phyloP scores from a whole-genome alignment of 352 stramenopile species.

The Phytopythium litorale region DNA sequence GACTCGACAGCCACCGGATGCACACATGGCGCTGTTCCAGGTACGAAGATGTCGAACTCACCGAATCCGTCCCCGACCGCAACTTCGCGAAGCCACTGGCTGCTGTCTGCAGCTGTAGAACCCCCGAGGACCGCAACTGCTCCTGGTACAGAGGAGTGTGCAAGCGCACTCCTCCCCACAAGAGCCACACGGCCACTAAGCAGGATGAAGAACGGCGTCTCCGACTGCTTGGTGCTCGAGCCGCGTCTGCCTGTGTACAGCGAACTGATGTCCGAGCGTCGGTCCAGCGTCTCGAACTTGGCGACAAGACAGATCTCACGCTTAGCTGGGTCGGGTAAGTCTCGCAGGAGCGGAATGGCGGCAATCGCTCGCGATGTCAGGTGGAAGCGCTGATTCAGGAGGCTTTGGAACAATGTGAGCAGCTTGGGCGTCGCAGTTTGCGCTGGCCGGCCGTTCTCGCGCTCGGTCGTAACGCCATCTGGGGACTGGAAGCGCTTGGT shows the following conservation, averaged over 20 bases:
- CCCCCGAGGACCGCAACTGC: not conserved
- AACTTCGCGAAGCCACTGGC: slow-evolving; percentile 39
- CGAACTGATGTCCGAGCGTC: slow-evolving; percentile 20
- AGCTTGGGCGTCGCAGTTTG: slow-evolving; percentile 38
- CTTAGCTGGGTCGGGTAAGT: slow-evolving; percentile 33
- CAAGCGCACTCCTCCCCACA: slow-evolving; percentile 23
- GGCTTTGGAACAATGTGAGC: slow-evolving; percentile 63
- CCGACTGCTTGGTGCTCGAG: slow-evolving; percentile 9
- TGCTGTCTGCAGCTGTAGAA: not conserved
- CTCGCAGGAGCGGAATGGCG: slow-evolving; percentile 40
- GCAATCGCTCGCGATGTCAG: slow-evolving; percentile 51
- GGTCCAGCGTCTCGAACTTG: slow-evolving; percentile 55
- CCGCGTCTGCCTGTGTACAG: slow-evolving; percentile 34
- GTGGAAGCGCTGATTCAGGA: slow-evolving; percentile 60
- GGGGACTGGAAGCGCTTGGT: slow-evolving; percentile 16
- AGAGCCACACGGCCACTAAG: slow-evolving; percentile 43
- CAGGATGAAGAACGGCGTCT: slow-evolving; percentile 43
- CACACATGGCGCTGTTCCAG: slow-evolving; percentile 26
- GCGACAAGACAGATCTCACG: slow-evolving; percentile 43
- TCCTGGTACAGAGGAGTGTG: not conserved
- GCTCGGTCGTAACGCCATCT: slow-evolving; percentile 11
- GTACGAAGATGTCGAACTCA: slow-evolving; percentile 58
- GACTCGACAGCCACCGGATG: slow-evolving; percentile 43
- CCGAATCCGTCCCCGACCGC: slow-evolving; percentile 41
- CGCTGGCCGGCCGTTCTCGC: not conserved